phyloP scores from a whole-genome alignment of 495 filamentous ascomycete species.

The Polyplosphaeria fusca region DNA sequence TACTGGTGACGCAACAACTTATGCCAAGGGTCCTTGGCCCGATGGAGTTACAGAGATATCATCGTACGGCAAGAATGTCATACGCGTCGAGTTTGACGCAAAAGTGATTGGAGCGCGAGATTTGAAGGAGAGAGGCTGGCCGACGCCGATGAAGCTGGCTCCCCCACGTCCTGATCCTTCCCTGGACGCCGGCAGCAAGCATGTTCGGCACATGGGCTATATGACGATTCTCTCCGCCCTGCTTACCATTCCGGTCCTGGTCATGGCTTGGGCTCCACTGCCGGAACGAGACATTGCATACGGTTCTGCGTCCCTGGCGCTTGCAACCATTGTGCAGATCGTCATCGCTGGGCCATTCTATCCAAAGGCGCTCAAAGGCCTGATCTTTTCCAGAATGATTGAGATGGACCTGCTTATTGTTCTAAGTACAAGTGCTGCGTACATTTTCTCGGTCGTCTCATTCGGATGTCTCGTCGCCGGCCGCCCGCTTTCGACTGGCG shows the following conservation, averaged over 20 bases:
- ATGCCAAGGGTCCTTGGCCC: slow-evolving; percentile 5
- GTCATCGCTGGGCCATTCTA: slow-evolving; percentile 67
- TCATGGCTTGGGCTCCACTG: slow-evolving; percentile 68
- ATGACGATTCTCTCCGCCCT: slow-evolving; percentile 57
- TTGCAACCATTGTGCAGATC: slow-evolving; percentile 68
- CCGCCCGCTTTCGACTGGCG: slow-evolving; percentile 52
- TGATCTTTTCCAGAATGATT: slow-evolving; percentile 61
- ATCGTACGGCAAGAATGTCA: not conserved
- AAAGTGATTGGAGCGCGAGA: slow-evolving; percentile 13
- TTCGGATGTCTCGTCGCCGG: slow-evolving; percentile 55
- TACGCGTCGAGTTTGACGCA: slow-evolving; percentile 11
- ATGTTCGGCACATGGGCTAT: slow-evolving; percentile 55
- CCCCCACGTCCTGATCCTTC: slow-evolving; percentile 41
- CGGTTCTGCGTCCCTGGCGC: slow-evolving; percentile 52
- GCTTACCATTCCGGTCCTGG: slow-evolving; percentile 68
- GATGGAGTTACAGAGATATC: slow-evolving; percentile 9
- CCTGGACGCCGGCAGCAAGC: slow-evolving; percentile 54
- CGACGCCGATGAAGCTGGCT: slow-evolving; percentile 1
- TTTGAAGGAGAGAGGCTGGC: slow-evolving; percentile 1
- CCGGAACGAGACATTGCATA: slow-evolving; percentile 46
- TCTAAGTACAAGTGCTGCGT: slow-evolving; percentile 69
- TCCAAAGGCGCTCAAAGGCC: slow-evolving; percentile 57
- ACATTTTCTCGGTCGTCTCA: slow-evolving; percentile 66
- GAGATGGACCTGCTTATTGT: slow-evolving; percentile 79
- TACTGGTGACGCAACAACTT: not conserved